Percentiles rank a stretch among this genome's conserved stretches.
These are phyloP conservation scores for apple (Malus domestica) DNA, from an alignment of 306 rosid species.

Conservation along the genomic window DNA sequence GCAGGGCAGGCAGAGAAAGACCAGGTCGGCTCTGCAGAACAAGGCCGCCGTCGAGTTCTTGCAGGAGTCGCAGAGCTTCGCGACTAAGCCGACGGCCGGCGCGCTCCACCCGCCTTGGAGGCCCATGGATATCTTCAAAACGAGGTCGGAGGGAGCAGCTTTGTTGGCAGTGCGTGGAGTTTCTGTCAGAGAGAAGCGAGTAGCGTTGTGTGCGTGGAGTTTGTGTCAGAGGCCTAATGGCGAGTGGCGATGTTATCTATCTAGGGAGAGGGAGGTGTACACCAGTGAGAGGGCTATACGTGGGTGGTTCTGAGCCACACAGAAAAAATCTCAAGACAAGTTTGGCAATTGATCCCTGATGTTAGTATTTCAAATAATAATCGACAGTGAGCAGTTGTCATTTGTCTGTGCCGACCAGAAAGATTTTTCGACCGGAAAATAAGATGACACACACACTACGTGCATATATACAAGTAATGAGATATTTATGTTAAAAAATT, in stretches of 20 bases:
- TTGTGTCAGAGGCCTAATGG: not conserved
- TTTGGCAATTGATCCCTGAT: too few species aligned
- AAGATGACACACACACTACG: too few species aligned
- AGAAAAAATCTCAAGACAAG: not conserved
- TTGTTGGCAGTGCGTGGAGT: not conserved
- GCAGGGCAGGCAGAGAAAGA: conserved; percentile 71
- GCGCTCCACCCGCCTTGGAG: conserved; percentile 25
- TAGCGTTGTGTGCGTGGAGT: not conserved
- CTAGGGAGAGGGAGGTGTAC: conserved; percentile 14
- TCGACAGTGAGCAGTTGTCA: conserved; percentile 37
- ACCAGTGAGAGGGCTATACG: conserved; percentile 31
- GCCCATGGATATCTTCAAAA: conserved; percentile 36
- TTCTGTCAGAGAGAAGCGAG: not conserved
- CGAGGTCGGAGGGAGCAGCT: not conserved
- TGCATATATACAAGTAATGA: too few species aligned
- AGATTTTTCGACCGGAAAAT: not conserved
- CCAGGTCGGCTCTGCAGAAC: conserved; percentile 67
- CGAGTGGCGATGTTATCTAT: conserved; percentile 10
- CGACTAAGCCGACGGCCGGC: conserved; percentile 40
- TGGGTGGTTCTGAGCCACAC: conserved; percentile 41
- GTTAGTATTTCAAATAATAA: not conserved
- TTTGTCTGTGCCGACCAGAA: conserved; percentile 52
- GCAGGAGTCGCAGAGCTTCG: conserved; percentile 77
- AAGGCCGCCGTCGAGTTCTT: conserved; percentile 44
- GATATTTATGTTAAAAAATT: too few species aligned